Percentiles rank a stretch among this genome's conserved stretches.
Conservation (phyloP, 352 stramenopile genomes). For the Phytopythium helicoides region DNA sequence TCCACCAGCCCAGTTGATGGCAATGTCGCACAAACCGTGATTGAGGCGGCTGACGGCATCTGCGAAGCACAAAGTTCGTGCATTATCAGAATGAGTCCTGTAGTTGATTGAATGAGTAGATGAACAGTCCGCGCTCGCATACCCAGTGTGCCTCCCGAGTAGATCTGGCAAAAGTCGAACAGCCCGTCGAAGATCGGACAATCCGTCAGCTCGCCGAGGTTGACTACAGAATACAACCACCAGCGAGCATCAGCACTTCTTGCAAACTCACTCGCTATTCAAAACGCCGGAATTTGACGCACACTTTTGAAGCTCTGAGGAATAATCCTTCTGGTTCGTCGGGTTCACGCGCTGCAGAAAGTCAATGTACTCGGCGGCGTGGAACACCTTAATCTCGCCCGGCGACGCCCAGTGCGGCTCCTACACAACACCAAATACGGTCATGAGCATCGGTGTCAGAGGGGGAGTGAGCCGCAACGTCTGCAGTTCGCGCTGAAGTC, state of each 20-base stretch:
- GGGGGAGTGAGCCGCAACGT: too few relatives aligned
- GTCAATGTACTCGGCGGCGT: constrained; percentile 96
- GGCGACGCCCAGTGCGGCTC: constrained; percentile 55
- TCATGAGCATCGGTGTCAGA: not conserved
- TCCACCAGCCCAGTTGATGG: constrained; percentile 98
- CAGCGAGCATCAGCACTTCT: not conserved
- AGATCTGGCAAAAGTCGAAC: constrained; percentile 98
- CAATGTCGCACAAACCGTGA: constrained; percentile 94
- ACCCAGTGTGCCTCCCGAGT: constrained; percentile 94
- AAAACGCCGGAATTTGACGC: not conserved
- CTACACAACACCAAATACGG: constrained; percentile 12
- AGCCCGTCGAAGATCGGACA: constrained; percentile 99
- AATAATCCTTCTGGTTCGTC: constrained; percentile 84
- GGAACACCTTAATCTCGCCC: constrained; percentile 94
- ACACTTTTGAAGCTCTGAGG: constrained; percentile 22
- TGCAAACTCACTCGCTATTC: not conserved
- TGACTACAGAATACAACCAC: constrained; percentile 58
- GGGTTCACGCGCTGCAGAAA: constrained; percentile 94
- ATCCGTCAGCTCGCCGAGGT: constrained; percentile 94
- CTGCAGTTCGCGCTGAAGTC: not conserved
- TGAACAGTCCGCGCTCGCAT: too few relatives aligned
- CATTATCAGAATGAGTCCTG: too few relatives aligned
- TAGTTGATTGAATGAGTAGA: too few relatives aligned
- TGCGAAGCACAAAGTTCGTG: constrained; percentile 15
- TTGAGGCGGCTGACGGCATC: constrained; percentile 98